These are phyloP conservation scores for Corylus americana DNA, from an alignment of 306 rosid species.

Conservation along the genomic window DNA sequence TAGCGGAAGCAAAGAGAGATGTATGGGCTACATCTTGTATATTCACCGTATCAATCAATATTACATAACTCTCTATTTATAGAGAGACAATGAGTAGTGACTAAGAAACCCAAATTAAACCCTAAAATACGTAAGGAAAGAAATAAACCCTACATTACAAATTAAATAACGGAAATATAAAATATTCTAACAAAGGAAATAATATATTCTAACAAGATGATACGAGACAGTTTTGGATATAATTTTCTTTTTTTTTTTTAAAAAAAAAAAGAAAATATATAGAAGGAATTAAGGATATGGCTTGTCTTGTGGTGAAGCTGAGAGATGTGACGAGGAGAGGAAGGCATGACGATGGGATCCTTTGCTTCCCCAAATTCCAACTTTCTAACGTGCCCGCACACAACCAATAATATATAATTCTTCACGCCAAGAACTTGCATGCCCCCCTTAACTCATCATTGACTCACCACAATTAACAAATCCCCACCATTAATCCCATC, in stretches of 20 bases:
- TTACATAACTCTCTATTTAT: too few relatives aligned
- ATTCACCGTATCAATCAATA: too few relatives aligned
- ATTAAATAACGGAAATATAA: too few relatives aligned
- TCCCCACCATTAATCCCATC: neutral
- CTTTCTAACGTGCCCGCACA: conserved; percentile 39
- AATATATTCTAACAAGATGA: too few relatives aligned
- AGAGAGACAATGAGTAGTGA: too few relatives aligned
- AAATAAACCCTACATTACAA: too few relatives aligned
- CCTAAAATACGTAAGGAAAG: too few relatives aligned
- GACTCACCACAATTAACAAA: conserved; percentile 14
- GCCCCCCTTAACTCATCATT: neutral
- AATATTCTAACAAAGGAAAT: too few relatives aligned
- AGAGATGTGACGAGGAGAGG: conserved; percentile 10
- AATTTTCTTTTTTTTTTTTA: too few relatives aligned
- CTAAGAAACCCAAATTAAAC: too few relatives aligned
- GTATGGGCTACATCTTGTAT: too few relatives aligned
- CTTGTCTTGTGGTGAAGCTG: conserved; percentile 18
- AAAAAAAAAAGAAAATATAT: neutral
- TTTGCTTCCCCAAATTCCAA: conserved; percentile 22
- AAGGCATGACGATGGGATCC: conserved; percentile 16
- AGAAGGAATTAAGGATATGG: neutral
- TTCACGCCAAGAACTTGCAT: conserved; percentile 23
- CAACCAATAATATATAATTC: conserved; percentile 15
- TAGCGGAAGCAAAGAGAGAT: too few relatives aligned
- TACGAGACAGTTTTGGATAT: neutral